These are phyloP conservation scores for Penicillium freii DNA, from an alignment of 2,329 filamentous ascomycete genomes.

Conservation along the genomic window DNA sequence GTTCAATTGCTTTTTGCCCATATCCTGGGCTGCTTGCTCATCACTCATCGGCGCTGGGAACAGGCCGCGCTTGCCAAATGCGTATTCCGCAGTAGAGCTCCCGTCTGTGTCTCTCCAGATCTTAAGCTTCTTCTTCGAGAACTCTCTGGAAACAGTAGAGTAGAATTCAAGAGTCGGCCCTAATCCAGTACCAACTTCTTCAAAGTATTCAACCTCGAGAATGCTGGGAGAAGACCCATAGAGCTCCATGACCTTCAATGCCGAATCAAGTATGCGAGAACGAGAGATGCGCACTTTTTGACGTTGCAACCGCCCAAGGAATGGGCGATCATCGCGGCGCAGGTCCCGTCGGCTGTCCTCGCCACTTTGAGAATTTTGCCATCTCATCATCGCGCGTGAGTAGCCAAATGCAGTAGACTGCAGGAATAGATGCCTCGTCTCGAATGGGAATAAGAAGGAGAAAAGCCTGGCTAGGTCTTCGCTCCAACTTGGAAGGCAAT, in stretches of 20 bases:
- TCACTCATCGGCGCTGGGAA: slow-evolving; percentile 90
- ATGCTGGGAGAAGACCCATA: slow-evolving; percentile 97
- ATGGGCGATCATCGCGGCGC: slow-evolving; percentile 81
- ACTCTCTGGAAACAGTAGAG: slow-evolving; percentile 94
- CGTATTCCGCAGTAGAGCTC: slow-evolving; percentile 71
- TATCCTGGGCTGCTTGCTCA: slow-evolving; percentile 68
- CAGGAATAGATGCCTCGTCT: slow-evolving; percentile 92
- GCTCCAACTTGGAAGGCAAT: slow-evolving; percentile 92
- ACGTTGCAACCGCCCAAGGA: slow-evolving; percentile 84
- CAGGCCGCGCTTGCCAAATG: slow-evolving; percentile 77
- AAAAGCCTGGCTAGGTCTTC: slow-evolving; percentile 92
- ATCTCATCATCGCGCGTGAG: slow-evolving; percentile 92
- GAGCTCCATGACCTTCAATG: slow-evolving; percentile 97
- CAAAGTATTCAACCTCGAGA: slow-evolving; percentile 96
- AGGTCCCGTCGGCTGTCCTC: slow-evolving; percentile 80
- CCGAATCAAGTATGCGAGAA: slow-evolving; percentile 91
- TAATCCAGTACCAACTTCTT: slow-evolving; percentile 93
- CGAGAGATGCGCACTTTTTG: slow-evolving; percentile 98
- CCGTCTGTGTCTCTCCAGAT: slow-evolving; percentile 92
- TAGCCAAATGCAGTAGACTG: slow-evolving; percentile 99
- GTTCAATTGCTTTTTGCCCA: slow-evolving; percentile 82
- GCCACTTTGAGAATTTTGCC: slow-evolving; percentile 85
- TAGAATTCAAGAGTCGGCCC: slow-evolving; percentile 97
- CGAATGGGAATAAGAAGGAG: slow-evolving; percentile 96
- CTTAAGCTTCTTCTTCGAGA: slow-evolving; percentile 94